Base-by-base conservation (phyloP, 805 yeast genomes). In the Starmerella geochares region DNA sequence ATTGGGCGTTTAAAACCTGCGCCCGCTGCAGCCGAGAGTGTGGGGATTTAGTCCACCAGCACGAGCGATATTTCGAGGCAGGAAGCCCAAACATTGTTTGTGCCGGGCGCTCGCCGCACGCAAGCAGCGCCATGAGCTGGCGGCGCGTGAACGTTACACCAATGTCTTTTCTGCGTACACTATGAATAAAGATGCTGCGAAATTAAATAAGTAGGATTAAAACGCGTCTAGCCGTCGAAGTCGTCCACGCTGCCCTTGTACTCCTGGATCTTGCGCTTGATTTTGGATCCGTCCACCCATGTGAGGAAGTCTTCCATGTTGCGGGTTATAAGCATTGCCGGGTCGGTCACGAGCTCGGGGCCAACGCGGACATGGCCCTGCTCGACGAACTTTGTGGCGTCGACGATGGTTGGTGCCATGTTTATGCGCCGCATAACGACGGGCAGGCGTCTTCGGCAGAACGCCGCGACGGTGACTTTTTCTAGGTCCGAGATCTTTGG, bases 331-430 rank as follows among this genome's bases (percentile, higher is more conserved):
- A 94, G 71, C 64, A 81, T 90, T 0, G 97, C 96, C 3, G 97
- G 94, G 65, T 92, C 98, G 0, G 96, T 88, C 39, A 94, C 81
- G 24, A 94, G 82, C 63, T 86, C 83, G 11, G 97, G 97, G 0
- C 99, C 99, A 6, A 92, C 95, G 58, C 98, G 76, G 2, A 92
- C 95, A 62, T 92, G 97, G 2, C 99, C 99, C 65, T 92, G 97
- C 63, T 92, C 96, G 13, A 94, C 76, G 64, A 85, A 86, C 43
- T 85, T 85, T 23, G 88, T 84, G 0, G 97, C 98, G 35, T 88
- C 96, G 25, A 76, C 69, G 23, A 90, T 73, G 38, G 81, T 84
- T 61, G 90, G 87, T 0, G 95, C 88, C 99, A 92, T 94, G 61
- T 83, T 85, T 58, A 88, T 71, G 51, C 96, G 76, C 60, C 90